Conservation (phyloP, 495 filamentous ascomycete genomes). For the Pseudomonodictys pantanalensis region DNA sequence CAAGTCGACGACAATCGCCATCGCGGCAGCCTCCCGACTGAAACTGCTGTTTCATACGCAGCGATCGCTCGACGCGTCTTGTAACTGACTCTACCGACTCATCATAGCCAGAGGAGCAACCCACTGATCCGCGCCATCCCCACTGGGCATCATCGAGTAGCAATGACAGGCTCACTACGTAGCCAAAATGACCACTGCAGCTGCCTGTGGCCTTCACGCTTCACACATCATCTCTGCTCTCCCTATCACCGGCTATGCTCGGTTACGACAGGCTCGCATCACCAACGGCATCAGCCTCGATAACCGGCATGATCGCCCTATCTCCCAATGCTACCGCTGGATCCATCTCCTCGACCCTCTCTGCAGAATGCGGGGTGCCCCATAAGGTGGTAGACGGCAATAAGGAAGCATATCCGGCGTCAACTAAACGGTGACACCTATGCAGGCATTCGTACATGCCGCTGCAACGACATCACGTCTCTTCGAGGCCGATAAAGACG, state of each 20-base stretch:
- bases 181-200: no score
- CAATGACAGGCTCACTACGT: no score
- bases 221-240: no score
- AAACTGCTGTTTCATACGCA: constrained; percentile 10
- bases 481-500: no score
- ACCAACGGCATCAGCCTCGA: background rate
- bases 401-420: background rate
- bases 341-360: background rate
- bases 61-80: constrained; percentile 2
- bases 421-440: no score
- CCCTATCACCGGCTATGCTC: constrained; percentile 25
- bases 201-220: no score
- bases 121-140: no score
- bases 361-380: constrained; percentile 11
- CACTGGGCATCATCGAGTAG: no score
- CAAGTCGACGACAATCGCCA: background rate
- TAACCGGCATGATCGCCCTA: background rate
- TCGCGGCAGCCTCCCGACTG: background rate
- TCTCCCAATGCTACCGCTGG: background rate
- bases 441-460: no score
- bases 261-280: constrained; percentile 6
- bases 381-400: background rate
- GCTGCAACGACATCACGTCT: no score
- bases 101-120: no score
- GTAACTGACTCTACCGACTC: no score